Evolutionary conservation across 1,284 basidiomycete species (phyloP).

Genomic region (Porodaedalea pini): DNA sequence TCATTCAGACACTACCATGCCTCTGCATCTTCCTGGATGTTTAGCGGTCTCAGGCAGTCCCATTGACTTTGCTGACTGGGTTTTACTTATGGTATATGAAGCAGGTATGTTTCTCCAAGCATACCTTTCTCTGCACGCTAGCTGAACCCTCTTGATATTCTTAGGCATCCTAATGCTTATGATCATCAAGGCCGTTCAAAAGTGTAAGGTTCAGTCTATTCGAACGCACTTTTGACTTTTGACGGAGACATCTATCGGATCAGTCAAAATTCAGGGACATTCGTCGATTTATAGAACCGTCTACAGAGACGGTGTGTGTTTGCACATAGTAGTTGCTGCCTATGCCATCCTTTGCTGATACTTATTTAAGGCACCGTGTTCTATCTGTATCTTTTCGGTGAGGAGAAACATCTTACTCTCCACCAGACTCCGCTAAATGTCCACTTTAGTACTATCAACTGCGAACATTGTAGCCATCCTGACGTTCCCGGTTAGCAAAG

Average conservation of each 20-base stretch:
- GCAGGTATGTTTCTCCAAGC: not conserved
- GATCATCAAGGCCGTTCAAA: not conserved
- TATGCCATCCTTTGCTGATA: not conserved
- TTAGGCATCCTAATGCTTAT: not conserved
- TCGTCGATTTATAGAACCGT: not conserved
- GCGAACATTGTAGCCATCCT: not conserved
- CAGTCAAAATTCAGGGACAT: not conserved
- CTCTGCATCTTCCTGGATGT: not conserved
- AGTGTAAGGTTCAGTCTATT: not conserved
- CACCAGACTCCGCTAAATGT: not conserved
- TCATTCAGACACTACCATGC: not conserved
- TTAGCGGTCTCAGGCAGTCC: not conserved
- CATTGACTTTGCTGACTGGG: not conserved
- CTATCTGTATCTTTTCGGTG: constrained; percentile 4
- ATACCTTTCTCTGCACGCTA: not conserved
- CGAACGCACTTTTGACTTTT: not conserved
- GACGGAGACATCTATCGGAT: not conserved
- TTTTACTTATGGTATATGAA: not conserved
- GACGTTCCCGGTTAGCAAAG: not conserved
- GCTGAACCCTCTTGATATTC: not conserved
- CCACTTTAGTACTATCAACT: not conserved
- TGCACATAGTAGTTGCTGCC: not conserved
- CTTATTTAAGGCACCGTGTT: not conserved
- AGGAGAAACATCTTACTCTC: not conserved
- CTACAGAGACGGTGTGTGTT: not conserved